Evolutionary conservation across 495 filamentous ascomycete genomes (phyloP).

Genomic region (Oidiodendron maius): DNA sequence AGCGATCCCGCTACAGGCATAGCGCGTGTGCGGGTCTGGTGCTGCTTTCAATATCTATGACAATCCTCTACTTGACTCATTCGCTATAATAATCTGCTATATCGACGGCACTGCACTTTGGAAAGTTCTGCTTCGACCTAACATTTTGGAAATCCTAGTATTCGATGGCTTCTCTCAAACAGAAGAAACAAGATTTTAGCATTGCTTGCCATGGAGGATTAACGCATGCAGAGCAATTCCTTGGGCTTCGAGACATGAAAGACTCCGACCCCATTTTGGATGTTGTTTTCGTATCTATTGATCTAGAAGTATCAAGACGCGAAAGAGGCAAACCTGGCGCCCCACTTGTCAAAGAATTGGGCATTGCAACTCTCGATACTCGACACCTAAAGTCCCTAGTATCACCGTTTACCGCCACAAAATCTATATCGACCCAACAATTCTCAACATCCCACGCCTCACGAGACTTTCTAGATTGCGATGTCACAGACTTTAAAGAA

Average conservation of each 20-base stretch:
- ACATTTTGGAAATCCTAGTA: neutral
- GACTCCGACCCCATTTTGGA: conserved; percentile 3
- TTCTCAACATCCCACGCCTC: conserved; percentile 12
- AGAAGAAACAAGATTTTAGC: conserved; percentile 3
- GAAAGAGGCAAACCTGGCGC: conserved; percentile 4
- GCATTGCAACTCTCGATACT: conserved; percentile 11
- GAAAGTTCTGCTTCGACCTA: neutral
- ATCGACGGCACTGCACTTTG: no score
- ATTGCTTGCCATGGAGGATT: conserved; percentile 5
- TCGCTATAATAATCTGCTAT: no score
- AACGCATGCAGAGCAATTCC: neutral
- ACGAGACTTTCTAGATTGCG: conserved; percentile 7
- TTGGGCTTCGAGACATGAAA: conserved; percentile 1
- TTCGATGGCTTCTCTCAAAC: conserved; percentile 4
- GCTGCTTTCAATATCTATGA: no score
- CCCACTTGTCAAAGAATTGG: conserved; percentile 9
- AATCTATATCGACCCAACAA: conserved; percentile 5
- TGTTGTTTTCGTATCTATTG: conserved; percentile 4
- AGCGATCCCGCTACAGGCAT: no score
- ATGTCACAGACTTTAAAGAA: conserved; percentile 12
- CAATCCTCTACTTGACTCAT: no score
- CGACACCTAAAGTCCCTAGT: conserved; percentile 1
- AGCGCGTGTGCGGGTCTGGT: no score
- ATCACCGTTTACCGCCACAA: neutral
- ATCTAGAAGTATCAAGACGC: conserved; percentile 6